phyloP scores from a whole-genome alignment of 2,329 filamentous ascomycete genomes.

The Rutstroemia sp. region DNA sequence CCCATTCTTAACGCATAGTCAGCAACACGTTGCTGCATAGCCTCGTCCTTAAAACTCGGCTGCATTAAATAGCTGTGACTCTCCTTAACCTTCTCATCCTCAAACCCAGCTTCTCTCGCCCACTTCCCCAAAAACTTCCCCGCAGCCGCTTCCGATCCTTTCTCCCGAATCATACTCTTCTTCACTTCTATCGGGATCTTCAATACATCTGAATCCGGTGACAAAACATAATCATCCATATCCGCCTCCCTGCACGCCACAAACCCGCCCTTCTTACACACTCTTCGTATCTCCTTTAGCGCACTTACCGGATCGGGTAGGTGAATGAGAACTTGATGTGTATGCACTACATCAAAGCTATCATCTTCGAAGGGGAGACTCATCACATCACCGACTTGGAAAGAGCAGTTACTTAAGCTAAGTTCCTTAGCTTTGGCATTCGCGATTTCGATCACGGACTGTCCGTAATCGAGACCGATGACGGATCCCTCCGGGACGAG shows the following conservation, averaged over 20 bases:
- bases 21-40: neutral
- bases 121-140: slow-evolving; percentile 1
- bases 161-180: slow-evolving; percentile 2
- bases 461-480: neutral
- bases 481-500: neutral
- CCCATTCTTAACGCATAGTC: neutral
- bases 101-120: slow-evolving; percentile 3
- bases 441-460: neutral
- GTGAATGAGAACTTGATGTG: slow-evolving; percentile 6
- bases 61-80: slow-evolving; percentile 7
- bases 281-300: slow-evolving; percentile 3
- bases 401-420: neutral
- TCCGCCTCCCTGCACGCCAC: slow-evolving; percentile 7
- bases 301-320: neutral
- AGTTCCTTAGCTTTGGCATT: neutral
- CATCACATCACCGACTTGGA: slow-evolving; percentile 6
- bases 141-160: neutral
- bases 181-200: neutral
- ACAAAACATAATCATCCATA: slow-evolving; percentile 1
- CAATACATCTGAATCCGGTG: neutral
- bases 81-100: neutral
- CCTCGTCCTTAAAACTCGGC: neutral
- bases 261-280: slow-evolving; percentile 1
- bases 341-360: slow-evolving; percentile 7
- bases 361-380: slow-evolving; percentile 1